Base-by-base conservation (phyloP, 306 rosid genomes). In the Cicer bijugum region DNA sequence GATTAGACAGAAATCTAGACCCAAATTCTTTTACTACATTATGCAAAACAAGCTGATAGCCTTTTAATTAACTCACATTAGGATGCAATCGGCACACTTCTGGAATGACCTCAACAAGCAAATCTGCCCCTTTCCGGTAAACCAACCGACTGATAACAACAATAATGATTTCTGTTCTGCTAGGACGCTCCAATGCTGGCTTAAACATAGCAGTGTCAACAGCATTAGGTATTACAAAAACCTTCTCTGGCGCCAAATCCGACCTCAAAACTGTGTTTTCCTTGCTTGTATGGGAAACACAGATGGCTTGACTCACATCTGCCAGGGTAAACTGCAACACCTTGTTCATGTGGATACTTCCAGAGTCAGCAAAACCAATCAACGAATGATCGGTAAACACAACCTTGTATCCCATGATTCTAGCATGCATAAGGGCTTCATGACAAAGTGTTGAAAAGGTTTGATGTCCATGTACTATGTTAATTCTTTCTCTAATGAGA, bases 261-360 rank as follows among this genome's bases (percentile, higher is more conserved):
- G 97, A 89, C 46, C 97, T 85, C 81, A 91, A 78, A 37, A 89
- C 98, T 1, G 96, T 93, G 87, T 93, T 93, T 75, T 91, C 96
- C 87, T 89, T 91, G 87, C 97, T 93, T 50, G 96, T 89, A 83
- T 93, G 98, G 35, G 97, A 93, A 77, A 93, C 97, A 83, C 98
- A 93, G 56, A 93, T 93, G 59, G 94, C 96, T 83, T 88, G 96
- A 82, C 85, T 91, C 51, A 93, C 93, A 83, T 93, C 91, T 19
- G 98, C 96, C 75, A 93, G 75, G 67, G 97, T 93, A 78, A 93
- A 93, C 83, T 89, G 96, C 89, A 93, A 77, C 8, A 93, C 97
- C 88, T 93, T 93, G 84, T 93, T 93, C 98, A 93, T 93, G 58
- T 93, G 98, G 75, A 93, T 93, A 84, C 98, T 93, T 45, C 98